Base-by-base conservation (phyloP, 371 early-diverging fungal species). In the Choanephora cucurbitarum region DNA sequence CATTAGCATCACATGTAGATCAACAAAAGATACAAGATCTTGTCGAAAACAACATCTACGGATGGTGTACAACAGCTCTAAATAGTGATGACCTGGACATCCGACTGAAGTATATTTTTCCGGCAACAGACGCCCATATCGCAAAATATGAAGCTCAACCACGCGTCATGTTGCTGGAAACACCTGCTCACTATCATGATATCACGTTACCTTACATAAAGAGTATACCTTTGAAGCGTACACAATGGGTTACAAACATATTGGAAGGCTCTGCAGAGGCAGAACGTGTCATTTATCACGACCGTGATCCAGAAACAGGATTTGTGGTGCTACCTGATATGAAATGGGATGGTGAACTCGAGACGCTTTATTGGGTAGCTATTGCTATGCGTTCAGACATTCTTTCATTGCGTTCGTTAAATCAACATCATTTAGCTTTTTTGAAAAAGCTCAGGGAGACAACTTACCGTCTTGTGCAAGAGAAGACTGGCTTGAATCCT, bases 221-320 rank as follows among this genome's bases (percentile, higher is more conserved):
- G 23, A 45, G 71, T 7, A 75, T 87, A 18, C 88, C 90, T 1
- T 43, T 64, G 9, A 79, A 74, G 17, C 75, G 90, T 32, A 82
- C 80, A 28, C 82, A 87, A 58, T 93, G 93, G 93, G 89, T 93
- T 2, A 61, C 86, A 43, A 93, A 93, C 57, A 91, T 91, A 13
- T 70, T 93, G 45, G 55, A 85, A 2, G 86, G 87, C 4, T 65
- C 65, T 18, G 79, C 79, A 15, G 93, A 93, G 52, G 62, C 74
- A 11, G 91, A 91, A 34, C 81, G 80, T 41, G 70, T 79, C 1
- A 65, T 93, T 19, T 62, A 87, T 28, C 79, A 78, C 22, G 81
- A 84, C 21, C 56, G 69, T 11, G 80, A 81, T 33, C 70, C 75
- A 17, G 53, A 71, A 19, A 70, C 54, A 19, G 93, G 91, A n/a